phyloP scores from a whole-genome alignment of 108 stramenopile species.

The Mediolabrus comicus region DNA sequence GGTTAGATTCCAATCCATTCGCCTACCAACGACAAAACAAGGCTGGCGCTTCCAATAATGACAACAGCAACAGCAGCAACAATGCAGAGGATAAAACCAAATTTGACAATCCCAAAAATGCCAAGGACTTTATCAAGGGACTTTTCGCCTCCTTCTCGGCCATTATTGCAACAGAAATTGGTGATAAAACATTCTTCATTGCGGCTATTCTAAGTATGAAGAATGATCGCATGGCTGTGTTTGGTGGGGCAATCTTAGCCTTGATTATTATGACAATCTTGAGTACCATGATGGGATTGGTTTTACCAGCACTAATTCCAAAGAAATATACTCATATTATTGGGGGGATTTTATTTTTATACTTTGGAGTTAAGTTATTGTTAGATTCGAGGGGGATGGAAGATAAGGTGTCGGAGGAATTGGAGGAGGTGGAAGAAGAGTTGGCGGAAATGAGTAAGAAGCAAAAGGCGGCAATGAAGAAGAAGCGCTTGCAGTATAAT shows the following conservation, averaged over 20 bases:
- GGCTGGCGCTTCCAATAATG: neutral
- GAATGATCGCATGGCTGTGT: constrained; percentile 87
- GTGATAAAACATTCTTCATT: constrained; percentile 99
- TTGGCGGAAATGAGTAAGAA: constrained; percentile 59
- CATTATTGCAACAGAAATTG: constrained; percentile 98
- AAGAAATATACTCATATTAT: constrained; percentile 93
- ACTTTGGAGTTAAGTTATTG: constrained; percentile 96
- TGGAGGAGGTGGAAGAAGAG: constrained; percentile 98
- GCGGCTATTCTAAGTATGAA: constrained; percentile 98
- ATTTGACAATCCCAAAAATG: constrained; percentile 36
- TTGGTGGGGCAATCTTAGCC: constrained; percentile 88
- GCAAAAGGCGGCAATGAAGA: constrained; percentile 56
- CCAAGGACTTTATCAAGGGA: constrained; percentile 53
- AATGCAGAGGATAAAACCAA: neutral
- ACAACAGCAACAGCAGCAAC: neutral
- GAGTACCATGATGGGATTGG: constrained; percentile 88
- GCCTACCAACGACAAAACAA: constrained; percentile 6
- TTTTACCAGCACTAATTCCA: constrained; percentile 88
- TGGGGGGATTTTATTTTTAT: constrained; percentile 92
- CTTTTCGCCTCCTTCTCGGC: constrained; percentile 80
- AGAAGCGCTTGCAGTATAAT: constrained; percentile 18
- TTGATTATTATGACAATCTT: constrained; percentile 96
- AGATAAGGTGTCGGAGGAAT: constrained; percentile 90
- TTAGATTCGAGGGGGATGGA: constrained; percentile 84
- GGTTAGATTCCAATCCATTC: constrained; percentile 42